Base-by-base conservation (phyloP, 164 flowering plant species). In the Piper betle region DNA sequence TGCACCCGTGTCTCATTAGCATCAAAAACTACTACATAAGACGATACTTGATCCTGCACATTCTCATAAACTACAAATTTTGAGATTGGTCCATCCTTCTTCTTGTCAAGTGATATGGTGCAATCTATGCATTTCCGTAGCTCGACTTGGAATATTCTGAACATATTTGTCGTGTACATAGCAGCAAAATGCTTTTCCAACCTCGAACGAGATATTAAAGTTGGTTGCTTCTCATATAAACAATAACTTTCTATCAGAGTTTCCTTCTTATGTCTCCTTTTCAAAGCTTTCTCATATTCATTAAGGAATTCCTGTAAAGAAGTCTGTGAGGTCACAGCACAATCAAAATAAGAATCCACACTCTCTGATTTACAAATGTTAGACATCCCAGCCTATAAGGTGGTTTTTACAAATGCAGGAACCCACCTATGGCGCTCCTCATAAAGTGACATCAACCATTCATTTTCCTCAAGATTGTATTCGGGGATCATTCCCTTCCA, bases 161-260 rank as follows among this genome's bases (percentile, higher is more conserved):
- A 90, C 48, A 87, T 72, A 72, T 71, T 86, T 65, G 74, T 77
- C 2, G 97, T 87, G 59, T 80, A 90, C 37, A 80, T 70, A 64
- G 64, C 71, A 46, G 95, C 87, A 25, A 85, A 87, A 68, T 90
- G 97, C 68, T 79, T 83, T 67, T 90, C 97, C 87, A 87, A 81
- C 8, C 92, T 88, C 8, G 88, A 85, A 33, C 40, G 33, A 10
- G 60, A 55, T 8, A 58, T 53, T 40, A 64, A 3, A 25, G 41
- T 33, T 12, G 66, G 66, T 17, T 39, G 37, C 53, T 40, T 64
- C 39, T 64, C 53, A 46, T 55, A 39, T 25, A 60, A 38, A 7
- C 43, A 42, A n/a, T 37, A 64, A 64, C 56, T 46, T 41, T 38
- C 66, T 64, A 55, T 25, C 33, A 25, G 25, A 6, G 53, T 60